Percentiles rank a stretch among this genome's conserved stretches.
phyloP scores from a whole-genome alignment of 371 early-diverging fungal genomes.

The Apophysomyces ossiformis region DNA sequence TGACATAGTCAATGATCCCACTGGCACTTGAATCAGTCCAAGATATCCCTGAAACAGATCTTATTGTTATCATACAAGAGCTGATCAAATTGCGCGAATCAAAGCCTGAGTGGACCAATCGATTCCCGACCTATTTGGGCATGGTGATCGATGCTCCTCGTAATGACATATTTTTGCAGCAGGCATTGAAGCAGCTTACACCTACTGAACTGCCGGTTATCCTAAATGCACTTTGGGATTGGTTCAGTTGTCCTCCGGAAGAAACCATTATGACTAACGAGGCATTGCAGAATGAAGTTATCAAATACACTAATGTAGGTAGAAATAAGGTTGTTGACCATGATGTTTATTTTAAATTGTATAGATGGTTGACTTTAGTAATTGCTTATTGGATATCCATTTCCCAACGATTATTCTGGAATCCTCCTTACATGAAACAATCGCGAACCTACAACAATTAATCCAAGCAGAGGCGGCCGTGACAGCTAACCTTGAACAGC shows the following conservation, averaged over 20 bases:
- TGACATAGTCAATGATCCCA: slow-evolving; percentile 40
- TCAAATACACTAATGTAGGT: slow-evolving; percentile 6
- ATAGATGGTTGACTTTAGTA: slow-evolving; percentile 59
- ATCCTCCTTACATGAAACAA: slow-evolving; percentile 51
- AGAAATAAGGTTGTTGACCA: background rate
- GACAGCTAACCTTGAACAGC: slow-evolving; percentile 49
- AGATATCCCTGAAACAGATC: slow-evolving; percentile 66
- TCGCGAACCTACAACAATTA: slow-evolving; percentile 40
- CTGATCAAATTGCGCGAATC: slow-evolving; percentile 21
- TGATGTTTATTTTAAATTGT: background rate
- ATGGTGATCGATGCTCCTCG: slow-evolving; percentile 55
- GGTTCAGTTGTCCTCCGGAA: slow-evolving; percentile 21
- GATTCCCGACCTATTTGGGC: slow-evolving; percentile 41
- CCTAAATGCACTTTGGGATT: slow-evolving; percentile 44
- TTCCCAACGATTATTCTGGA: slow-evolving; percentile 65
- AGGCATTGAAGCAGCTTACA: slow-evolving; percentile 53
- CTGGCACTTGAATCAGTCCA: slow-evolving; percentile 52
- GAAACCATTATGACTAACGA: background rate
- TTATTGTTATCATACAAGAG: slow-evolving; percentile 50
- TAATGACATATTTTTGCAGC: slow-evolving; percentile 67
- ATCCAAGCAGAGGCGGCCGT: slow-evolving; percentile 46
- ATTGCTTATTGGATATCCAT: slow-evolving; percentile 59
- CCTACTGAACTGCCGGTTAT: slow-evolving; percentile 53
- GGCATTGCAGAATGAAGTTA: background rate
- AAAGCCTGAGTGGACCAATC: slow-evolving; percentile 21